These are phyloP conservation scores for Erythrobasidium hasegawianum DNA, from an alignment of 1,284 basidiomycete species.

Conservation along the genomic window DNA sequence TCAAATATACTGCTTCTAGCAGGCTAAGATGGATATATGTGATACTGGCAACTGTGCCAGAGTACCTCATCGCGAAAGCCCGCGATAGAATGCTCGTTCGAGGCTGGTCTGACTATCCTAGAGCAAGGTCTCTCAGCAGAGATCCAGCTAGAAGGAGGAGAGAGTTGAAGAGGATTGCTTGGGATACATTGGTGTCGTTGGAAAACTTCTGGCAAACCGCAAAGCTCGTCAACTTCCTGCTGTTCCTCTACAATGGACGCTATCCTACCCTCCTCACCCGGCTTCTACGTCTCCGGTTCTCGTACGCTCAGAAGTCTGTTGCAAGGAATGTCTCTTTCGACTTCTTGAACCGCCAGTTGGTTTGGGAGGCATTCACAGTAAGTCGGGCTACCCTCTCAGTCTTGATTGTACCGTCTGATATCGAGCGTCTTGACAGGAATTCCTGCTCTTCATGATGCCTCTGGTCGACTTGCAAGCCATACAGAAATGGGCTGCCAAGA, in stretches of 20 bases:
- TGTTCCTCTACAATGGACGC: constrained; percentile 52
- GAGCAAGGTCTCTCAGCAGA: constrained; percentile 33
- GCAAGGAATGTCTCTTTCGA: constrained; percentile 91
- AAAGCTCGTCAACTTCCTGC: constrained; percentile 68
- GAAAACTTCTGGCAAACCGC: constrained; percentile 63
- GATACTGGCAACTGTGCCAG: constrained; percentile 24
- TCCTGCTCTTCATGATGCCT: constrained; percentile 86
- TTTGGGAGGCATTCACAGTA: constrained; percentile 92
- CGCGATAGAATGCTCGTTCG: constrained; percentile 41
- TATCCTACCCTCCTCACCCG: constrained; percentile 83
- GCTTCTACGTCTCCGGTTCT: constrained; percentile 70
- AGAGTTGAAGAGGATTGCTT: constrained; percentile 58
- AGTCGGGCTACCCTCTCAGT: not conserved
- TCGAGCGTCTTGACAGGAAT: constrained; percentile 62
- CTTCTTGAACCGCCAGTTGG: constrained; percentile 98
- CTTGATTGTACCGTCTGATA: not conserved
- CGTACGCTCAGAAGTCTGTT: constrained; percentile 67
- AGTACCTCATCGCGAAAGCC: constrained; percentile 38
- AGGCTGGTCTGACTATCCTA: constrained; percentile 43
- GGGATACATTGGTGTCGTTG: constrained; percentile 64
- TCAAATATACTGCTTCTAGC: constrained; percentile 58
- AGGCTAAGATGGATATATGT: constrained; percentile 39
- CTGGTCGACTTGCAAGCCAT: constrained; percentile 65
- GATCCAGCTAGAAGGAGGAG: constrained; percentile 41
- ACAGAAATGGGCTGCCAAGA: constrained; percentile 54